A percentile compares a stretch with the other conserved stretches of the same genome.
Conservation (phyloP, 2,329 filamentous ascomycete species). For the Colletotrichum melonis region DNA sequence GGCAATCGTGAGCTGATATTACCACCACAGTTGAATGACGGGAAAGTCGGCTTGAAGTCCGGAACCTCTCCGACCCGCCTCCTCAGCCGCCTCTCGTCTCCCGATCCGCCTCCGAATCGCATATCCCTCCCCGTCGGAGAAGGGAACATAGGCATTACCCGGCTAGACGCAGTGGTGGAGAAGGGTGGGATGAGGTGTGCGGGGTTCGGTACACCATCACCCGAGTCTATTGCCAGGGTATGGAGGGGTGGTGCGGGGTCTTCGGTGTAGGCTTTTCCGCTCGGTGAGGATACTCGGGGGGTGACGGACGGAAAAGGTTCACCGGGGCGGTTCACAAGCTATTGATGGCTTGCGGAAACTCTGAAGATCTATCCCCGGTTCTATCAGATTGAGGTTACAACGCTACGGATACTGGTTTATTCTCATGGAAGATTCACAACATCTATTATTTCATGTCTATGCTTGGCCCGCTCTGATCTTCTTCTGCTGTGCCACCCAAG, state of each 20-base stretch:
- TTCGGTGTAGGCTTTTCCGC: constrained; percentile 15
- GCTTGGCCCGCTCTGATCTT: constrained; percentile 39
- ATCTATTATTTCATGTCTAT: neutral
- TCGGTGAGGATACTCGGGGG: constrained; percentile 1
- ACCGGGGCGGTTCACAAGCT: neutral
- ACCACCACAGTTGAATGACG: neutral
- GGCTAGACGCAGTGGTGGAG: constrained; percentile 13
- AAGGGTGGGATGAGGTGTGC: neutral
- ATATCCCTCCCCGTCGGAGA: constrained; percentile 12
- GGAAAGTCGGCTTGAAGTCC: constrained; percentile 23
- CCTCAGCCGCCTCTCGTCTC: neutral
- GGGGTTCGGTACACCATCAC: constrained; percentile 26
- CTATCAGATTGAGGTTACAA: neutral
- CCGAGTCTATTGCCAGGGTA: constrained; percentile 1
- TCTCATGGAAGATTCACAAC: neutral
- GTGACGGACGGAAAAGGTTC: constrained; percentile 9
- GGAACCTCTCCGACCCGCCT: constrained; percentile 23
- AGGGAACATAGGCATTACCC: neutral
- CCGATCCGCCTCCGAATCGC: constrained; percentile 21
- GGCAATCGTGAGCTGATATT: constrained; percentile 29
- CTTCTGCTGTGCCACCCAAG: constrained; percentile 48
- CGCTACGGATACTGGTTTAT: neutral
- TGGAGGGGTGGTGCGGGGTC: neutral
- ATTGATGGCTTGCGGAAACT: neutral
- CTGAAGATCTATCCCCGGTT: neutral